Conservation (phyloP, 768 basidiomycete genomes). For the Leccinum subgranulosum region DNA sequence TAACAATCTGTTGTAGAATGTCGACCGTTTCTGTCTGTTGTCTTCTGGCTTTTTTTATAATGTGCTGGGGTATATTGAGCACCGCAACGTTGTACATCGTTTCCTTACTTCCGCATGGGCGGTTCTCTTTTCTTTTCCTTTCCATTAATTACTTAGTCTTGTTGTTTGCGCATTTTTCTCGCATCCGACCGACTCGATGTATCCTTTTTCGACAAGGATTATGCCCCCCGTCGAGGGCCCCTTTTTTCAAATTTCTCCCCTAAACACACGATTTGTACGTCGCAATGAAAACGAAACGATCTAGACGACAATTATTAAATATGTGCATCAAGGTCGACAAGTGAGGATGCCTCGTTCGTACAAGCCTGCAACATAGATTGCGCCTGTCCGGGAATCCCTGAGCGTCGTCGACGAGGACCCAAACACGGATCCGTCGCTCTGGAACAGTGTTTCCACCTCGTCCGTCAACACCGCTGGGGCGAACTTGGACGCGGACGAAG, state of each 20-base stretch:
- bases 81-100: conserved; percentile 15
- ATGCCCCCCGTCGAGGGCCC: not conserved
- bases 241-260: not conserved
- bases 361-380: conserved; percentile 54
- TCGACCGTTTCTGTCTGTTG: conserved; percentile 12
- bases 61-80: conserved; percentile 22
- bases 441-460: conserved; percentile 63
- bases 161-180: not conserved
- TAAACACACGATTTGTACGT: conserved; percentile 16
- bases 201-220: conserved; percentile 5
- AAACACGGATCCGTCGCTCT: conserved; percentile 66
- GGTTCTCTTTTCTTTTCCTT: conserved; percentile 7
- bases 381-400: conserved; percentile 46
- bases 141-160: not conserved
- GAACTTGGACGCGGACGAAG: conserved; percentile 44
- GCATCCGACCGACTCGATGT: not conserved
- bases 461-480: conserved; percentile 36
- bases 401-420: conserved; percentile 51
- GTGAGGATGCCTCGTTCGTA: conserved; percentile 56
- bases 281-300: not conserved
- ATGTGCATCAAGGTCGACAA: conserved; percentile 35
- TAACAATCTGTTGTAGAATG: conserved; percentile 4
- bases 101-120: conserved; percentile 10
- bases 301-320: not conserved
- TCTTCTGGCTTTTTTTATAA: conserved; percentile 9